A percentile compares a stretch with the other conserved stretches of the same genome.
These are phyloP conservation scores for Sesbania bispinosa DNA, from an alignment of 306 rosid genomes.

Conservation along the genomic window DNA sequence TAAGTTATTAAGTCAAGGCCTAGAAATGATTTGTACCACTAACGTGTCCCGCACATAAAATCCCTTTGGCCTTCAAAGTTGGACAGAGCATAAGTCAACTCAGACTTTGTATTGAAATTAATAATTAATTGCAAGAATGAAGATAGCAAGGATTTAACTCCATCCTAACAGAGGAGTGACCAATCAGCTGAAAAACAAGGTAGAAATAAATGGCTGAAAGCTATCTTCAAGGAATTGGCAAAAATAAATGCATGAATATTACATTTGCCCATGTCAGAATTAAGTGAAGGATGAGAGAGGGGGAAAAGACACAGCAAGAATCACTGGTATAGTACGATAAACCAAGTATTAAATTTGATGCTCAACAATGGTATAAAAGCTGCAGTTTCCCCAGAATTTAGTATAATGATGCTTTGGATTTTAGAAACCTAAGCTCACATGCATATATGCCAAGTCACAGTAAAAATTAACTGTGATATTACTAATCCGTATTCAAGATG, in stretches of 20 bases:
- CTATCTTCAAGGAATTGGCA: constrained; percentile 7
- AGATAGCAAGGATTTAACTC: neutral
- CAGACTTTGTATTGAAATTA: neutral
- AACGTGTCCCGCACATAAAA: neutral
- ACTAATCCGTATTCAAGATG: neutral
- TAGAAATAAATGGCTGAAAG: constrained; percentile 2
- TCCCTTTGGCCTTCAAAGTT: constrained; percentile 1
- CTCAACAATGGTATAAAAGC: constrained; percentile 9
- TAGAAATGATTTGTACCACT: neutral
- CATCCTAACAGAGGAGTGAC: neutral
- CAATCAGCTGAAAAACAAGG: neutral
- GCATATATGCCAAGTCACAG: constrained; percentile 6
- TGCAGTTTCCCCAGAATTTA: neutral
- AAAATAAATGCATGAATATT: neutral
- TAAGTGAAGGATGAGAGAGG: neutral
- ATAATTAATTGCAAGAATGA: neutral
- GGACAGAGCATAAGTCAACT: constrained; percentile 4
- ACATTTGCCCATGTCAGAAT: neutral
- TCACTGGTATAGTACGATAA: neutral
- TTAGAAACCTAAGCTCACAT: neutral
- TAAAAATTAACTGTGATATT: neutral
- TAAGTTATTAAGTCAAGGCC: neutral
- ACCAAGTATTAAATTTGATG: constrained; percentile 11
- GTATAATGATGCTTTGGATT: neutral
- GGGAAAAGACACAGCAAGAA: neutral